Conservation (phyloP, 108 stramenopile genomes). For the Stephanodiscus triporus region DNA sequence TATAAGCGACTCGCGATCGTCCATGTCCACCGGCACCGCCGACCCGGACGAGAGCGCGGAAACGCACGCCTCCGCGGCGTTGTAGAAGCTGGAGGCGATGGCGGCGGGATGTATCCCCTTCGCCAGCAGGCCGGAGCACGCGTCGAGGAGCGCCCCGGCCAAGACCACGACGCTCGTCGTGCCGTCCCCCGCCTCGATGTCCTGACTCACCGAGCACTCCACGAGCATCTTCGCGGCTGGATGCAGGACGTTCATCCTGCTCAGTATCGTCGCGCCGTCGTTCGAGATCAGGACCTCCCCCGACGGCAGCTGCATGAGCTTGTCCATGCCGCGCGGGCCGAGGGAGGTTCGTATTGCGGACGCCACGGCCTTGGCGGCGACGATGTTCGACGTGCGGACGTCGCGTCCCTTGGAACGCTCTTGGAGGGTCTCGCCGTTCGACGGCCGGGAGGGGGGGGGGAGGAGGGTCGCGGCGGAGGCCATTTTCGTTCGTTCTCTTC, state of each 20-base stretch:
- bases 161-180: constrained; percentile 96
- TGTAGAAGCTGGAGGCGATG: constrained; percentile 91
- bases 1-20: constrained; percentile 85
- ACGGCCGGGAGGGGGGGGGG: constrained; percentile 8
- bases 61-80: constrained; percentile 69
- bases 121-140: constrained; percentile 76
- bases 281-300: constrained; percentile 98
- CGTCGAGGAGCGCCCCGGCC: constrained; percentile 96
- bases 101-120: constrained; percentile 98
- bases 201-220: constrained; percentile 96
- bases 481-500: no score
- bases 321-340: constrained; percentile 99
- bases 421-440: constrained; percentile 76
- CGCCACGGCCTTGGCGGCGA: constrained; percentile 98
- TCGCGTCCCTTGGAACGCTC: constrained; percentile 94
- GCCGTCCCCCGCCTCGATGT: constrained; percentile 98
- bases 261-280: constrained; percentile 98
- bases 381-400: constrained; percentile 96
- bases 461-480: no score
- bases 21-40: constrained; percentile 83
- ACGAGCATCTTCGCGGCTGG: constrained; percentile 99
- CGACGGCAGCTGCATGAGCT: constrained; percentile 90
- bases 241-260: constrained; percentile 97
- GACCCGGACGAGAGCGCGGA: constrained; percentile 64
- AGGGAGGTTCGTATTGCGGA: constrained; percentile 96